These are phyloP conservation scores for Hypholoma fasciculare DNA, from an alignment of 768 basidiomycete genomes.

Conservation along the genomic window DNA sequence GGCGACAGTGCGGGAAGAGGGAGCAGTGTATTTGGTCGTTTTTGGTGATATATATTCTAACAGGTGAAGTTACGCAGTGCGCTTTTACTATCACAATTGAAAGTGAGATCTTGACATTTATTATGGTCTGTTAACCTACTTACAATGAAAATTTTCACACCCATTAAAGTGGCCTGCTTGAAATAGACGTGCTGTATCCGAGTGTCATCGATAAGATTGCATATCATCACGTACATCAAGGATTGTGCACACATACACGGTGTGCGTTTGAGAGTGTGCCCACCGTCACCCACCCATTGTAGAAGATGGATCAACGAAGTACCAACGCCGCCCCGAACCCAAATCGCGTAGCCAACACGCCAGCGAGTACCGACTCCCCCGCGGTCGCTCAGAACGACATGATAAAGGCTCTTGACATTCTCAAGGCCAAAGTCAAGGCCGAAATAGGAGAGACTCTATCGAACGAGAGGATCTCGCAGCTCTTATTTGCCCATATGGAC, in stretches of 20 bases:
- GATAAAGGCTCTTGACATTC: constrained; percentile 61
- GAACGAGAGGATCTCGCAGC: constrained; percentile 62
- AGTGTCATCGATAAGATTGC: too few species aligned
- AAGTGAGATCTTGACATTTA: too few species aligned
- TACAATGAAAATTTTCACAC: too few species aligned
- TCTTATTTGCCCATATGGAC: constrained; percentile 68
- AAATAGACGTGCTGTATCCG: too few species aligned
- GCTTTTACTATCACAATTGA: too few species aligned
- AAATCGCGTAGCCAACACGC: constrained; percentile 6
- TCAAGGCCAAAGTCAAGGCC: constrained; percentile 61
- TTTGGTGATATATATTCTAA: constrained; percentile 42
- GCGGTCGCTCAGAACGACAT: constrained; percentile 35
- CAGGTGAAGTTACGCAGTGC: too few species aligned
- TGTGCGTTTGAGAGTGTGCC: background rate
- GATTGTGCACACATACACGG: too few species aligned
- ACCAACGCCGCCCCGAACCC: constrained; percentile 17
- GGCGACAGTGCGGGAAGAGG: constrained; percentile 37
- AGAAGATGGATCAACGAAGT: constrained; percentile 10
- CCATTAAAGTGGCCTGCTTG: too few species aligned
- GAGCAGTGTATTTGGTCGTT: constrained; percentile 57
- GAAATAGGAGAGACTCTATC: constrained; percentile 63
- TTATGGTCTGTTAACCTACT: too few species aligned
- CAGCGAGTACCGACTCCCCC: constrained; percentile 17
- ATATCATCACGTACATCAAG: too few species aligned
- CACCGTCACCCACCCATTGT: background rate